These are phyloP conservation scores for Xeromyces bisporus DNA, from an alignment of 495 filamentous ascomycete species.

Conservation along the genomic window DNA sequence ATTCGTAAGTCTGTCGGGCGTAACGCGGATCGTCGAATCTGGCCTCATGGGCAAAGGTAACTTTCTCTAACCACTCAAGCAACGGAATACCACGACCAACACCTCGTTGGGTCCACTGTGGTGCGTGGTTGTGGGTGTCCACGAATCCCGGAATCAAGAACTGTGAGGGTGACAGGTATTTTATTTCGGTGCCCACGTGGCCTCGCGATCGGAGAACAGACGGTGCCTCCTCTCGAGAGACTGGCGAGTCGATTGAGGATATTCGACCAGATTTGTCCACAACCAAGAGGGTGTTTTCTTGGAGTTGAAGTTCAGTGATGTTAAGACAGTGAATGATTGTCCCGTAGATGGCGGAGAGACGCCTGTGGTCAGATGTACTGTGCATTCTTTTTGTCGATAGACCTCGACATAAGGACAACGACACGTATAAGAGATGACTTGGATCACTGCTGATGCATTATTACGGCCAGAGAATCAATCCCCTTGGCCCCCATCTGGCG, in stretches of 20 bases:
- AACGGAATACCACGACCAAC: constrained; percentile 40
- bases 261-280: constrained; percentile 28
- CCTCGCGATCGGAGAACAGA: constrained; percentile 10
- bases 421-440: no score
- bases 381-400: no score
- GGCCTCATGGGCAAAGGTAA: constrained; percentile 48
- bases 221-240: constrained; percentile 3
- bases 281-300: constrained; percentile 29
- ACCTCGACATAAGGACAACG: no score
- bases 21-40: constrained; percentile 36
- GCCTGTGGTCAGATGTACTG: no score
- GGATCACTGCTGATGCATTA: no score
- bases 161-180: constrained; percentile 27
- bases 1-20: constrained; percentile 33
- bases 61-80: constrained; percentile 39
- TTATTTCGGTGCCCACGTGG: constrained; percentile 18
- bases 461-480: no score
- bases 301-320: constrained; percentile 24
- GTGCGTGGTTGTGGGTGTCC: constrained; percentile 50
- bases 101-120: constrained; percentile 45
- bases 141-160: constrained; percentile 46
- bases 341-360: constrained; percentile 32
- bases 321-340: constrained; percentile 34
- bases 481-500: no score
- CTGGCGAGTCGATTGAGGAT: constrained; percentile 10